Evolutionary conservation across 495 filamentous ascomycete species (phyloP), one percentile per base, ranked within the genome.

Genomic region (Penicillium longicatenatum): DNA sequence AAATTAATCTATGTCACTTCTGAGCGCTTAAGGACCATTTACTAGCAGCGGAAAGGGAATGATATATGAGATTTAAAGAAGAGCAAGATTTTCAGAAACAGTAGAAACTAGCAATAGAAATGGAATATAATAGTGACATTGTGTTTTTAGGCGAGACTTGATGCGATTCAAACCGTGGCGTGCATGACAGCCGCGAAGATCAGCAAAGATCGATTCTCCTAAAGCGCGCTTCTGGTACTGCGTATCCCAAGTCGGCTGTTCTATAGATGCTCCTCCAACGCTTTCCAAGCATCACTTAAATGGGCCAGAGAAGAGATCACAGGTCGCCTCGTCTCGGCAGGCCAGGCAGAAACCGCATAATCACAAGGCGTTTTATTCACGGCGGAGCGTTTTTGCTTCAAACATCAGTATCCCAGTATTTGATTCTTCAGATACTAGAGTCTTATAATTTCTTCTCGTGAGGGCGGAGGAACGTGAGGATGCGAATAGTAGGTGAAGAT

Each of bases 401-500:
- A 39, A 39, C 14, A 11, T 33, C 2, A 33, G 31, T n/a, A 17
- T n/a, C 14, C 31, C 9, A 39, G 35, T 4, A 39, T 6, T 39
- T n/a, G 1, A 39, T 39, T 39, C 16, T 39, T 16, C 4, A 11
- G 35, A n/a, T 3, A 2, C 2, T 39, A 11, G 35, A 39, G 12
- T 39, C 52, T 54, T 54, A 58, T 49, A n/a, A 58, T 52, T 0
- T 48, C 49, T 37, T 52, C 26, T 19, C 45, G 26, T 19, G 48
- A 46, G 4, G 56, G 50, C 4, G n/a, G 11, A 33, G 39, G 35
- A 31, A 21, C 3, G 9, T 41, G 26, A 20, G 57, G 50, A n/a
- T 59, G 44, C 33, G 50, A 59, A 19, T 54, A 21, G 31, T 59
- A 59, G 17, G 31, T 59, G 22, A 30, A 49, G 0, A 59, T 44